Conservation (phyloP, 345 rosid genomes). For the Combretum micranthum region DNA sequence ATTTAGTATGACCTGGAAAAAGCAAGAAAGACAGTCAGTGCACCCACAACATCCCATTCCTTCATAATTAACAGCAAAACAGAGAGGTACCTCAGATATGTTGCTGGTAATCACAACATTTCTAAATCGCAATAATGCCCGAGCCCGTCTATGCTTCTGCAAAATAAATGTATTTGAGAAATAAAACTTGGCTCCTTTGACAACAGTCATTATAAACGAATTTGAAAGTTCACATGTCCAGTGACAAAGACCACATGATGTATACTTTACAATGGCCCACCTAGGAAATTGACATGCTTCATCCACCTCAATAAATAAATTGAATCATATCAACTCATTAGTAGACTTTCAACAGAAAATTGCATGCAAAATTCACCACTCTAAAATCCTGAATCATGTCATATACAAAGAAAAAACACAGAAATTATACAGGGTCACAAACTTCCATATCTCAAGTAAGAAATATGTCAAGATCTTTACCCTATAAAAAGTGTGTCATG, state of each 20-base stretch:
- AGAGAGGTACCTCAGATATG: constrained; percentile 44
- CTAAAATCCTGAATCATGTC: too few species aligned
- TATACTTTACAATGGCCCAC: too few species aligned
- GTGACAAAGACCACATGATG: too few species aligned
- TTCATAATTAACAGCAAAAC: not conserved
- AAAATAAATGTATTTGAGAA: constrained; percentile 9
- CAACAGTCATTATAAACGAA: too few species aligned
- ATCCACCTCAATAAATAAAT: not conserved
- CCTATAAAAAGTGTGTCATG: too few species aligned
- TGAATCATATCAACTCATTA: not conserved
- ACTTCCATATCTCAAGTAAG: not conserved
- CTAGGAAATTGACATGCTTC: too few species aligned
- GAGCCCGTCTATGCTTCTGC: constrained; percentile 77
- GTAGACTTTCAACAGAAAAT: too few species aligned
- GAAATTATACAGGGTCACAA: not conserved
- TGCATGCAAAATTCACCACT: too few species aligned
- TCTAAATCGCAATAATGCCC: constrained; percentile 59
- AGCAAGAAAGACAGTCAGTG: constrained; percentile 5
- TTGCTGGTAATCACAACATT: constrained; percentile 35
- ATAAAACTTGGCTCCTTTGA: not conserved
- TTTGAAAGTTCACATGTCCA: too few species aligned
- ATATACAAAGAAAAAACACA: too few species aligned
- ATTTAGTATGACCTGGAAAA: constrained; percentile 58
- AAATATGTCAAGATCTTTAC: not conserved
- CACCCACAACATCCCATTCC: constrained; percentile 6